Percentiles rank a stretch among this genome's conserved stretches.
Evolutionary conservation across 768 basidiomycete species (phyloP).

Genomic region (Agaricus blazei): DNA sequence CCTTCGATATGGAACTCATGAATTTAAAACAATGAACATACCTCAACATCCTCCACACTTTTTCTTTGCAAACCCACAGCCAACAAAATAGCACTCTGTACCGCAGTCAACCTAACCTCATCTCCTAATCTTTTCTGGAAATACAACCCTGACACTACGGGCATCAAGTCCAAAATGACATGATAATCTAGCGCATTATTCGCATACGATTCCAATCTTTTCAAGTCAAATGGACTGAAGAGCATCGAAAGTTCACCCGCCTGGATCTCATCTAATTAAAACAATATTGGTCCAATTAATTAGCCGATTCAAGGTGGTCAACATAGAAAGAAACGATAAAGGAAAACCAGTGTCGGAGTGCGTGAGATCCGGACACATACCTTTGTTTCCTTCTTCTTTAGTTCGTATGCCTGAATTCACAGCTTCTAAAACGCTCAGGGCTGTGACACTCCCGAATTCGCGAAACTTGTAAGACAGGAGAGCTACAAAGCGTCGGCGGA

Average conservation of each 20-base stretch:
- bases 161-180: constrained; percentile 89
- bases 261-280: constrained; percentile 22
- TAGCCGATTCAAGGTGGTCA: no score
- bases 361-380: constrained; percentile 18
- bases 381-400: constrained; percentile 31
- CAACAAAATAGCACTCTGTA: constrained; percentile 88
- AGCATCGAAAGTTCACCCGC: constrained; percentile 47
- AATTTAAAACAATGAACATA: constrained; percentile 22
- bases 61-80: constrained; percentile 90
- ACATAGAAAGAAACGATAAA: no score
- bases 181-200: constrained; percentile 97
- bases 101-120: constrained; percentile 70
- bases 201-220: constrained; percentile 91
- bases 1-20: background rate
- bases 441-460: constrained; percentile 85
- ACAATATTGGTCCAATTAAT: no score
- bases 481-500: constrained; percentile 83
- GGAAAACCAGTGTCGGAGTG: background rate
- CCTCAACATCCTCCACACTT: constrained; percentile 85
- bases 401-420: constrained; percentile 50
- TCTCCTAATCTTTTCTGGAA: constrained; percentile 69
- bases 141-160: constrained; percentile 73
- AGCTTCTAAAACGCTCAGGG: constrained; percentile 85
- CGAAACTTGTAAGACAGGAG: constrained; percentile 92
- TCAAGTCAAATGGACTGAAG: constrained; percentile 90